A percentile compares a stretch with the other conserved stretches of the same genome.
phyloP scores from a whole-genome alignment of 345 rosid genomes.

The Psidium guajava region DNA sequence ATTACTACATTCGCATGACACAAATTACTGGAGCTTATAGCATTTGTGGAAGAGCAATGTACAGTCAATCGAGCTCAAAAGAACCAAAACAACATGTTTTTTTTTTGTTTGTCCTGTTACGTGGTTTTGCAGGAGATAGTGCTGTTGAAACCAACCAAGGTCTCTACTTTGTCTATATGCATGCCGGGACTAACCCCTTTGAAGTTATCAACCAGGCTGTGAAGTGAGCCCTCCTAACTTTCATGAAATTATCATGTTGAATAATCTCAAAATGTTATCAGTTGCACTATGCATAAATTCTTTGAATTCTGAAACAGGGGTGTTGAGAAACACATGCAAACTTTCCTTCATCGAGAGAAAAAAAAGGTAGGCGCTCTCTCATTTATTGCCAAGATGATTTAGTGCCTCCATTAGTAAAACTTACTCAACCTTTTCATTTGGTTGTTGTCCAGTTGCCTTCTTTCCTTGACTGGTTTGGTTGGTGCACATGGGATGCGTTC shows the following conservation, averaged over 20 bases:
- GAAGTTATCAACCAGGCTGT: constrained; percentile 90
- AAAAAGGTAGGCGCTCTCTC: constrained; percentile 42
- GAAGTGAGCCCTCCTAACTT: constrained; percentile 34
- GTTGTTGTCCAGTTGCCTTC: constrained; percentile 46
- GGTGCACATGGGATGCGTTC: constrained; percentile 99
- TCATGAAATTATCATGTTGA: background rate
- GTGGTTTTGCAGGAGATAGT: constrained; percentile 77
- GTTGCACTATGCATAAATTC: background rate
- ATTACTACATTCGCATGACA: constrained; percentile 10
- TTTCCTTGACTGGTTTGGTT: constrained; percentile 93
- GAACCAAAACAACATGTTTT: constrained; percentile 20
- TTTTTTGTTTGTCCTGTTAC: constrained; percentile 17
- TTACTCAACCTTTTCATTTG: background rate
- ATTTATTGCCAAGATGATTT: background rate
- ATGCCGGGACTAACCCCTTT: constrained; percentile 94
- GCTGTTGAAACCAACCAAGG: constrained; percentile 85
- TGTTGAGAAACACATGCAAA: constrained; percentile 77
- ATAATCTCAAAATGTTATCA: background rate
- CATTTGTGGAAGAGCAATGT: constrained; percentile 16
- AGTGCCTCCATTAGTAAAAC: background rate
- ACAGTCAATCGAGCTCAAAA: constrained; percentile 16
- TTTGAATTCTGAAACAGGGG: constrained; percentile 35
- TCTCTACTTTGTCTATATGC: constrained; percentile 75
- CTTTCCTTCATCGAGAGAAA: constrained; percentile 80
- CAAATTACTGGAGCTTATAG: constrained; percentile 14